Evolutionary conservation across 805 yeast species (phyloP).

Genomic region (Novakomyces olei): DNA sequence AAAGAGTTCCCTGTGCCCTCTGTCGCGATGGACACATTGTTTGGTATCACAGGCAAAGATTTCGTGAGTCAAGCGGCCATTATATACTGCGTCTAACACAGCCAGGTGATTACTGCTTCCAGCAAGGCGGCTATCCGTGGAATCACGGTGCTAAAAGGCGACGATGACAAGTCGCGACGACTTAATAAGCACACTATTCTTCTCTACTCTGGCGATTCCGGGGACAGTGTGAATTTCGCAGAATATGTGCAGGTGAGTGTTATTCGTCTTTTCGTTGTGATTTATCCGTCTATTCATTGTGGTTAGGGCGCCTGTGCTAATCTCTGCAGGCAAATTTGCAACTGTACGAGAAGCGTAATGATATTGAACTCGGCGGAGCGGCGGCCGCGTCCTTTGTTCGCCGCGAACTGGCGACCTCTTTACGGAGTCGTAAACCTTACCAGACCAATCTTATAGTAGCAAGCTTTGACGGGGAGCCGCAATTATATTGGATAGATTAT

Average conservation of each 20-base stretch:
- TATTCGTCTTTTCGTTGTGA: no score
- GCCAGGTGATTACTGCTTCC: conserved; percentile 83
- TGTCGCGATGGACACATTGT: no score
- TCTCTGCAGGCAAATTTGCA: conserved; percentile 89
- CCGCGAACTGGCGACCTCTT: conserved; percentile 62
- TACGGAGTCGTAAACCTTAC: conserved; percentile 85
- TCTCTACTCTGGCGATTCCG: conserved; percentile 89
- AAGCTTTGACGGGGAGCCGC: conserved; percentile 54
- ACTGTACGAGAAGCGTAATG: conserved; percentile 67
- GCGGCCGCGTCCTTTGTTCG: conserved; percentile 80
- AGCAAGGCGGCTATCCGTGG: conserved; percentile 88
- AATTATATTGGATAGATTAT: conserved; percentile 76
- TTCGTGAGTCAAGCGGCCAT: no score
- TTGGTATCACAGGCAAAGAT: no score
- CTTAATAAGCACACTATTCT: conserved; percentile 57
- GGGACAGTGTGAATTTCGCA: conserved; percentile 85
- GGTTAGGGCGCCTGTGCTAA: no score
- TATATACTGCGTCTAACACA: no score
- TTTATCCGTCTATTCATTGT: no score
- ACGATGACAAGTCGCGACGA: conserved; percentile 58
- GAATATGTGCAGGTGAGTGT: no score
- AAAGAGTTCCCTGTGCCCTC: no score
- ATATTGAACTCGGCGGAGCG: conserved; percentile 55
- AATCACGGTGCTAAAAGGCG: conserved; percentile 52
- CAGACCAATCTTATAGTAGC: conserved; percentile 83